Base-by-base conservation (phyloP, 768 basidiomycete species). In the Phanerodontia chrysosporium region DNA sequence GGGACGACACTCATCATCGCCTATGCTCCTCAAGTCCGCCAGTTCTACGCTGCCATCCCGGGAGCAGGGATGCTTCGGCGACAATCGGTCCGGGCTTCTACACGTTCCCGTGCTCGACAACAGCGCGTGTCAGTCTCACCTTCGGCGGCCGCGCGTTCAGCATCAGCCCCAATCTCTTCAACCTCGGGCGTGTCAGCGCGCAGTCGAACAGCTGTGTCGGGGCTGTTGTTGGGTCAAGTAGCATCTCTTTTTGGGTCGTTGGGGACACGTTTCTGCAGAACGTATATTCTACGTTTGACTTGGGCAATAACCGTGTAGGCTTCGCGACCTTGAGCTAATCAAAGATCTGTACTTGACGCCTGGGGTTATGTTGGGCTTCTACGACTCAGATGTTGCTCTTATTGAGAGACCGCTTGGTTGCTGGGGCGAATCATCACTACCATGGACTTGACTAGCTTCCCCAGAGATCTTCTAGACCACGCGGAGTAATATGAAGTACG, bases 211-310 rank as follows among this genome's bases (percentile, higher is more conserved):
- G 74, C 22, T 79, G 78, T 51, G 58, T 78, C 10, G 75, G 72
- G 28, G 76, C 72, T 24, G 61, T 79, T 53, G 73, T 66, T 3
- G 66, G 42, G n/a, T 42, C 60, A 7, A 45, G 48, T 30, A 35
- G 27, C 29, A 21, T 39, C 30, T 63, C 60, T 25, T 69, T 67
- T 16, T 75, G 73, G 74, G 66, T 77, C 52, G 44, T 76, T 22
- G 76, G 76, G 6, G 74, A 74, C 35, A 65, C 69, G 12, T 80
- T 83, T 70, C 62, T 81, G 59, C 74, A 70, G 63, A 79, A 77
- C 54, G 77, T 80, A 24, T 83, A 79, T 63, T 71, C 78, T 9
- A 68, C 72, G 13, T 81, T 80, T 61, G 76, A 80, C 61, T 53
- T 75, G 29, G 62, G 60, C 18, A 63, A 63, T 44, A 60, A 62